A percentile compares a stretch with the other conserved stretches of the same genome.
Evolutionary conservation across 1,139 yeast species (phyloP).

Genomic region (Yamadazyma diospyri): DNA sequence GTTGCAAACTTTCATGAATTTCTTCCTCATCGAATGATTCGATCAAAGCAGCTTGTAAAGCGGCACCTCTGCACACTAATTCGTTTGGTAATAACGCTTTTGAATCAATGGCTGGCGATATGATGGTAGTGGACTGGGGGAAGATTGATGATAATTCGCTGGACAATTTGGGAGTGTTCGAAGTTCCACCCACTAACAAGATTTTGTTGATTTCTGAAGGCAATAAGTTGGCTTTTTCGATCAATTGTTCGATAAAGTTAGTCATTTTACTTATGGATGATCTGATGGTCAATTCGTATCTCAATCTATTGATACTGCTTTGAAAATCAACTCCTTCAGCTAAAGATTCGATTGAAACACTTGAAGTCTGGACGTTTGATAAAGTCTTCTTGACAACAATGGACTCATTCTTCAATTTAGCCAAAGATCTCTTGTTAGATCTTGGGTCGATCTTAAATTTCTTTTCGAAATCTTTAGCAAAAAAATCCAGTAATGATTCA

Average conservation of each 20-base stretch:
- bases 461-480: constrained; percentile 93
- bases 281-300: constrained; percentile 87
- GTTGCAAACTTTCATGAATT: constrained; percentile 78
- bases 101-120: constrained; percentile 73
- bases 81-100: constrained; percentile 89
- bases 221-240: constrained; percentile 81
- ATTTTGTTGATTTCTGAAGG: constrained; percentile 88
- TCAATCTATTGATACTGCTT: constrained; percentile 87
- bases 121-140: constrained; percentile 74
- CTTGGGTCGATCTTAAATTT: constrained; percentile 81
- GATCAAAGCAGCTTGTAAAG: constrained; percentile 89
- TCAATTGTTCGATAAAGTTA: constrained; percentile 68
- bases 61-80: constrained; percentile 91
- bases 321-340: constrained; percentile 94
- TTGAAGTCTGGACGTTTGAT: constrained; percentile 83
- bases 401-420: constrained; percentile 84
- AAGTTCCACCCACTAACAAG: constrained; percentile 88
- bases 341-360: constrained; percentile 91
- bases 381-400: constrained; percentile 87
- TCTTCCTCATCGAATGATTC: constrained; percentile 85
- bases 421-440: constrained; percentile 75
- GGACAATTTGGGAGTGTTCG: constrained; percentile 90
- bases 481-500: constrained; percentile 71
- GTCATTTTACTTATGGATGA: constrained; percentile 73
- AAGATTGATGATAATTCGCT: constrained; percentile 67